phyloP scores from a whole-genome alignment of 1,139 yeast genomes.

The Geotrichum cucujoidarum region DNA sequence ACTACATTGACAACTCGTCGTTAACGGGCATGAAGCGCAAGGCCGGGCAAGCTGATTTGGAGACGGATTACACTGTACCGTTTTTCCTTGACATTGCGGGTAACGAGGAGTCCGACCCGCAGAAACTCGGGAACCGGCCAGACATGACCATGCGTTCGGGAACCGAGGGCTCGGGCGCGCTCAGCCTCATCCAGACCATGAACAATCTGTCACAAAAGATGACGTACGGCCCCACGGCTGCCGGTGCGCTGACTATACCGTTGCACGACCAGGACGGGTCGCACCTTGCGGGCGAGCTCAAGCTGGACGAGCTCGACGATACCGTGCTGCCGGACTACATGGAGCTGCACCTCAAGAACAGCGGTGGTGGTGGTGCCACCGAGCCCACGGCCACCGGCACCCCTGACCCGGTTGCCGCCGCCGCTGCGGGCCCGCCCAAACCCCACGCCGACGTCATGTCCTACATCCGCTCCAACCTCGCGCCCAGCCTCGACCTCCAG shows the following conservation, averaged over 20 bases:
- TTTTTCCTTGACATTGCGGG: slow-evolving; percentile 63
- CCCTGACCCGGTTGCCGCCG: slow-evolving; percentile 1
- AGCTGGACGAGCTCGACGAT: slow-evolving; percentile 59
- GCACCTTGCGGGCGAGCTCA: slow-evolving; percentile 47
- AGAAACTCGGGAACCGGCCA: slow-evolving; percentile 71
- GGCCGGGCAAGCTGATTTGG: slow-evolving; percentile 42
- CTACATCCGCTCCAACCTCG: slow-evolving; percentile 25
- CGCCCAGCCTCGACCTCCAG: slow-evolving; percentile 24
- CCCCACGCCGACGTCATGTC: slow-evolving; percentile 19
- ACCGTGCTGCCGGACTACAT: slow-evolving; percentile 49
- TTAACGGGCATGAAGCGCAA: slow-evolving; percentile 24
- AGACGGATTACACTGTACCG: slow-evolving; percentile 29
- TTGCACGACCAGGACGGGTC: slow-evolving; percentile 30
- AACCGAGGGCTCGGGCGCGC: slow-evolving; percentile 56
- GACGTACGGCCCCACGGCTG: slow-evolving; percentile 54
- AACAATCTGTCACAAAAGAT: slow-evolving; percentile 80
- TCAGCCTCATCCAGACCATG: slow-evolving; percentile 79
- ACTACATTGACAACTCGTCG: slow-evolving; percentile 19
- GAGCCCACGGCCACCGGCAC: not conserved
- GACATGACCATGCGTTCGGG: slow-evolving; percentile 77
- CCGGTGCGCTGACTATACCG: slow-evolving; percentile 15
- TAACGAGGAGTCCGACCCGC: slow-evolving; percentile 76
- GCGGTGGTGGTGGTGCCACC: not conserved
- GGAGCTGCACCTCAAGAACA: slow-evolving; percentile 45
- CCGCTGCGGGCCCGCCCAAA: slow-evolving; percentile 9